Evolutionary conservation across 2,329 filamentous ascomycete species (phyloP).

Genomic region (Phialemonium atrogriseum): DNA sequence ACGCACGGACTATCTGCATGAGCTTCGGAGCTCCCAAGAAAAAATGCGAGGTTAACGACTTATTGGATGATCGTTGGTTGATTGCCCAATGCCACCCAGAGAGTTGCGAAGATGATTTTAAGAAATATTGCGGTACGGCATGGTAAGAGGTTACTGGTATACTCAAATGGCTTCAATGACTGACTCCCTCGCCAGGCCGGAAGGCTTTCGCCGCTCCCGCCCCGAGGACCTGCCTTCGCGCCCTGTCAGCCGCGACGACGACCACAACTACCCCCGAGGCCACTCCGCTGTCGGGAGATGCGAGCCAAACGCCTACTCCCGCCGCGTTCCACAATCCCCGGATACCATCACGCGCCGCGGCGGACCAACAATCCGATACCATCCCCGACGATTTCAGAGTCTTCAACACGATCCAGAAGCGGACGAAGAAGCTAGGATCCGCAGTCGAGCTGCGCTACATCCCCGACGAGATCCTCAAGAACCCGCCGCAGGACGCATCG

Average conservation of each 20-base stretch:
- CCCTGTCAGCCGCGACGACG: conserved; percentile 25
- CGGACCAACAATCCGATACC: conserved; percentile 6
- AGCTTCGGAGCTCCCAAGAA: too few relatives aligned
- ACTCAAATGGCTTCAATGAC: background rate
- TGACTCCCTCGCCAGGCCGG: conserved; percentile 35
- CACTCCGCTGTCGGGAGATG: too few relatives aligned
- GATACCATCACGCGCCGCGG: background rate
- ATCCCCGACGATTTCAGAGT: conserved; percentile 27
- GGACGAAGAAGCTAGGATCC: conserved; percentile 41
- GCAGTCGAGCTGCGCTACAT: conserved; percentile 48
- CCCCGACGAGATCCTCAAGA: conserved; percentile 55
- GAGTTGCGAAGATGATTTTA: conserved; percentile 49
- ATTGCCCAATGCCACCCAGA: too few relatives aligned
- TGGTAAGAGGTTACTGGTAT: conserved; percentile 28
- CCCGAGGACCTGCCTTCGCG: conserved; percentile 29
- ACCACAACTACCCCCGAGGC: conserved; percentile 17
- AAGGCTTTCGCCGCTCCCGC: conserved; percentile 39
- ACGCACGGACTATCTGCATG: too few relatives aligned
- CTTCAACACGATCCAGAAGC: conserved; percentile 31
- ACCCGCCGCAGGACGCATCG: conserved; percentile 78
- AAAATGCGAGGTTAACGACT: too few relatives aligned
- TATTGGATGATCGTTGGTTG: too few relatives aligned
- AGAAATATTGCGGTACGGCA: conserved; percentile 46
- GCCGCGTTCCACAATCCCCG: conserved; percentile 6
- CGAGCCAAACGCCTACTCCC: conserved; percentile 11